phyloP scores from a whole-genome alignment of 139 green algal genomes.

The Coccomyxa sp. region DNA sequence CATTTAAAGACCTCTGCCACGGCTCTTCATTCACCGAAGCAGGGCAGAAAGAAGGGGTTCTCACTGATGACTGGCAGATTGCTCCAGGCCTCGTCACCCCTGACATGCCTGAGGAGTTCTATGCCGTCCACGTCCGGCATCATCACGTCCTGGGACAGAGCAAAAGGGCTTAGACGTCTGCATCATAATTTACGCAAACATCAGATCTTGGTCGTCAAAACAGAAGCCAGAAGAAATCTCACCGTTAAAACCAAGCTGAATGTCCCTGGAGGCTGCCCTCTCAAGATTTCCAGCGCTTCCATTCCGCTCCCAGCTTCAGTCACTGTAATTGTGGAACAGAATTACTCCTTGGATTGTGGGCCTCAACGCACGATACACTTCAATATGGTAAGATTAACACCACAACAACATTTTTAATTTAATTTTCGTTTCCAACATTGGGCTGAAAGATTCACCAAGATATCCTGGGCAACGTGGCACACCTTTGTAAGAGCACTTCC shows the following conservation, averaged over 20 bases:
- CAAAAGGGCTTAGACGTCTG: background rate
- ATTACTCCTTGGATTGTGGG: no score
- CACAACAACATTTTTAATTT: background rate
- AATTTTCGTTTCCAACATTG: background rate
- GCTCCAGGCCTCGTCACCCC: constrained; percentile 46
- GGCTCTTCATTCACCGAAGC: no score
- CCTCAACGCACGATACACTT: background rate
- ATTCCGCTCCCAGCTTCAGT: constrained; percentile 64
- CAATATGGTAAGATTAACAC: background rate
- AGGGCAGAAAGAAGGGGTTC: constrained; percentile 6
- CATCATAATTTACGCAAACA: background rate
- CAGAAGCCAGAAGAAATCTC: background rate
- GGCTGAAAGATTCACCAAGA: background rate
- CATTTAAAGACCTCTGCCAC: no score
- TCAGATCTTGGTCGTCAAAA: background rate
- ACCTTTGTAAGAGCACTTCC: constrained; percentile 78
- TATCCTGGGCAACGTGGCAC: background rate
- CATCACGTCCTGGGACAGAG: constrained; percentile 74
- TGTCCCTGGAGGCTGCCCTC: constrained; percentile 44
- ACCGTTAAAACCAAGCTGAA: constrained; percentile 85
- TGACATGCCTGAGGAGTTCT: constrained; percentile 73
- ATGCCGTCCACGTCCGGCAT: constrained; percentile 87
- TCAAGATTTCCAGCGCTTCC: constrained; percentile 69
- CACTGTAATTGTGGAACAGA: constrained; percentile 36
- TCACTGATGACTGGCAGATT: constrained; percentile 84